Conservation (phyloP, 1,139 yeast species). For the Geotrichum australiense region DNA sequence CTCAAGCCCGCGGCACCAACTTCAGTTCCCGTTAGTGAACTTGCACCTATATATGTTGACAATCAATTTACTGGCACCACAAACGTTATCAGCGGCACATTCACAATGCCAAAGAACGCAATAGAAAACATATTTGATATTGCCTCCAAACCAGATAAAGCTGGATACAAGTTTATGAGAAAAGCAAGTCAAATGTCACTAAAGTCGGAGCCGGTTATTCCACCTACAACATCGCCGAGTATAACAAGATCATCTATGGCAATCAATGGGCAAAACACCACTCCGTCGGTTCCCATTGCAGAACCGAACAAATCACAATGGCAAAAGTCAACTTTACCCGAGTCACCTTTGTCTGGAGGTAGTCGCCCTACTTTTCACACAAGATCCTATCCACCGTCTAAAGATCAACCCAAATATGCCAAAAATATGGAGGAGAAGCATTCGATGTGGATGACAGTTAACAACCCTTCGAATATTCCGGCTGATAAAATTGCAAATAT, state of each 20-base stretch:
- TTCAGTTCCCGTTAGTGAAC: no score
- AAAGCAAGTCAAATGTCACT: slow-evolving; percentile 1
- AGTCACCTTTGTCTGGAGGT: background rate
- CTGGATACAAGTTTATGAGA: no score
- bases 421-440: slow-evolving; percentile 13
- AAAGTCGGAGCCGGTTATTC: slow-evolving; percentile 5
- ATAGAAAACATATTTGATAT: no score
- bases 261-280: background rate
- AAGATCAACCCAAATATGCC: background rate
- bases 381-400: background rate
- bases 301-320: background rate
- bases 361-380: slow-evolving; percentile 6
- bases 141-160: no score
- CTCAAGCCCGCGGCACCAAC: no score
- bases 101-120: no score
- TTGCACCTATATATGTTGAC: no score
- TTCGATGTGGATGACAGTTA: slow-evolving; percentile 27
- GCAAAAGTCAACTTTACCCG: background rate
- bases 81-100: no score
- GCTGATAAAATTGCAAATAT: slow-evolving; percentile 24
- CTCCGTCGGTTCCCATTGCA: slow-evolving; percentile 8
- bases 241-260: background rate
- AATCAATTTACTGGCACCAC: no score
- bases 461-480: slow-evolving; percentile 29
- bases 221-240: slow-evolving; percentile 1